These are phyloP conservation scores for Myriosclerotinia curreyana DNA, from an alignment of 2,329 filamentous ascomycete species.

Conservation along the genomic window DNA sequence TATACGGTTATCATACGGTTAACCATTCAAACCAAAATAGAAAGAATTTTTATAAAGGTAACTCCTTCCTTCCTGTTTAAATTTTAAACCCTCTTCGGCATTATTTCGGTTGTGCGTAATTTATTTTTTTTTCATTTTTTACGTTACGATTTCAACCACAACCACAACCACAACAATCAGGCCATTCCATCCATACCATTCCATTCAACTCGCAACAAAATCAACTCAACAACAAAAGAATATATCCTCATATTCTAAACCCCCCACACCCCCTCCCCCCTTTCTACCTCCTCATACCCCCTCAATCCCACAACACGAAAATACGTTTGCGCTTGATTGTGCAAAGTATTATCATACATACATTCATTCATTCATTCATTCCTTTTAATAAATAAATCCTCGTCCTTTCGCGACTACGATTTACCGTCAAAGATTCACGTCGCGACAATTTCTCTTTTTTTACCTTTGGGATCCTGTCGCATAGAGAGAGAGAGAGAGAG, in stretches of 20 bases:
- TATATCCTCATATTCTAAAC: slow-evolving; percentile 2
- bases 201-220: background rate
- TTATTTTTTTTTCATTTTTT: background rate
- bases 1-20: background rate
- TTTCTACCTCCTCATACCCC: background rate
- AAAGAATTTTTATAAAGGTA: slow-evolving; percentile 12
- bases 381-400: slow-evolving; percentile 18
- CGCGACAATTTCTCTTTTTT: slow-evolving; percentile 4
- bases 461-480: background rate
- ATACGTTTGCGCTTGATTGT: slow-evolving; percentile 7
- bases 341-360: too few relatives aligned
- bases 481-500: too few relatives aligned
- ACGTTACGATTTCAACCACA: slow-evolving; percentile 18
- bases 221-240: background rate
- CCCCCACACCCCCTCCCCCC: background rate
- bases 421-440: background rate
- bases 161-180: background rate
- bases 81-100: slow-evolving; percentile 6
- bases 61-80: slow-evolving; percentile 6
- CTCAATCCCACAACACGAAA: background rate
- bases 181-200: background rate
- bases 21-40: background rate
- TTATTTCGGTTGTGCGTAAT: slow-evolving; percentile 23
- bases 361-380: too few relatives aligned
- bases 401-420: background rate